Evolutionary conservation across 768 basidiomycete species (phyloP).

Genomic region (Rhizopogon sp.): DNA sequence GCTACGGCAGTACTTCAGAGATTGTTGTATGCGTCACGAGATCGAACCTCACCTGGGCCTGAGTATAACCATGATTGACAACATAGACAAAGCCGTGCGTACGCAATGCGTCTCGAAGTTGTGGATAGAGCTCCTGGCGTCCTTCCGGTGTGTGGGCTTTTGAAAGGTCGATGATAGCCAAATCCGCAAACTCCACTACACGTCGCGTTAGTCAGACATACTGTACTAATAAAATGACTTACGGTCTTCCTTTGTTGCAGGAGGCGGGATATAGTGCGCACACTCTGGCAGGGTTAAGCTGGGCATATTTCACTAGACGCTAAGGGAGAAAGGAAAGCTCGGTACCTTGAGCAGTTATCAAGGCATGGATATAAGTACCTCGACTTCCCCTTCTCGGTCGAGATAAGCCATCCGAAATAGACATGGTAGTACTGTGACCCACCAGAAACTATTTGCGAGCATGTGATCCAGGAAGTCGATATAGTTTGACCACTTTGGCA

Average conservation of each 20-base stretch:
- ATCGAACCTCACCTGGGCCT: conserved; percentile 29
- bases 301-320: neutral
- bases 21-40: too few relatives aligned
- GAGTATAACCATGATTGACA: conserved; percentile 43
- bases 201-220: neutral
- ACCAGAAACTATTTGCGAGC: neutral
- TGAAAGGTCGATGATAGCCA: conserved; percentile 4
- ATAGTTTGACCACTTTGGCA: too few relatives aligned
- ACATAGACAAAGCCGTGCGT: conserved; percentile 41
- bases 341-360: neutral
- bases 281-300: conserved; percentile 3
- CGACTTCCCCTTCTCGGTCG: too few relatives aligned
- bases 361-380: neutral
- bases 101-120: conserved; percentile 3
- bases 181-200: conserved; percentile 5
- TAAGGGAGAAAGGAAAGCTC: neutral
- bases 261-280: conserved; percentile 1
- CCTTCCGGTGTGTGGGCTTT: conserved; percentile 3
- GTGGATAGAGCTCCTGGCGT: conserved; percentile 2
- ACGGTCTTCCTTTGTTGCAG: conserved; percentile 1
- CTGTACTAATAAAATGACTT: neutral
- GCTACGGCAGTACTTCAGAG: conserved; percentile 19
- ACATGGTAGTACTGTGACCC: neutral
- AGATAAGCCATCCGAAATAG: neutral
- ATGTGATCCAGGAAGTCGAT: too few relatives aligned